phyloP scores from a whole-genome alignment of 2,329 filamentous ascomycete species.

The Dactylellina haptotyla region DNA sequence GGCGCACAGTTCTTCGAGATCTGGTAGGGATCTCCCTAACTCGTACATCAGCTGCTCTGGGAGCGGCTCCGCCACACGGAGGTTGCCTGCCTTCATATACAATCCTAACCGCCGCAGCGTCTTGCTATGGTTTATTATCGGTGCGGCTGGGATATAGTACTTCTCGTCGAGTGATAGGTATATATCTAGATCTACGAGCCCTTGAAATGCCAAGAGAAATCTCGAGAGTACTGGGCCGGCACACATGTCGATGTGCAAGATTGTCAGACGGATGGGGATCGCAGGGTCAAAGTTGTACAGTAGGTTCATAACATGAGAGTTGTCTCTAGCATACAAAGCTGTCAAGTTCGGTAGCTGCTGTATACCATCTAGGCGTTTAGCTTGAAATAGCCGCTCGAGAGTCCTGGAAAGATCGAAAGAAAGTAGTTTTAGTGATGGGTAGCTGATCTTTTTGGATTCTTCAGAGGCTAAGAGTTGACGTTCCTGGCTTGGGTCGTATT shows the following conservation, averaged over 20 bases:
- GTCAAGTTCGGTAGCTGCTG: constrained; percentile 29
- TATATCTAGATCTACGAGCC: constrained; percentile 23
- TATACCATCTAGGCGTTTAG: not conserved
- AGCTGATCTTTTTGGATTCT: not conserved
- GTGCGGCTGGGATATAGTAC: not conserved
- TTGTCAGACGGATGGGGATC: constrained; percentile 19
- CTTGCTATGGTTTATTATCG: constrained; percentile 23
- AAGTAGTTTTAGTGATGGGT: constrained; percentile 2
- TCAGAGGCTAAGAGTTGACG: too few relatives aligned
- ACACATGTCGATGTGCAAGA: constrained; percentile 8
- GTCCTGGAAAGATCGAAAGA: not conserved
- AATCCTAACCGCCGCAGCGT: constrained; percentile 13
- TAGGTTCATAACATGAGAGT: not conserved
- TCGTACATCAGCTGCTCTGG: not conserved
- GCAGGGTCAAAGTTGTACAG: not conserved
- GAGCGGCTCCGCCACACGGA: not conserved
- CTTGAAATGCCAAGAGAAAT: constrained; percentile 30
- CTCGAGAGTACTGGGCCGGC: not conserved
- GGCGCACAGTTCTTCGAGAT: constrained; percentile 29
- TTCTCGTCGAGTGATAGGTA: not conserved
- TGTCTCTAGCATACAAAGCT: not conserved
- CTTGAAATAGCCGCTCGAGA: not conserved
- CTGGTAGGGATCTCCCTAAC: not conserved
- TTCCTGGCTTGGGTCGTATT: too few relatives aligned
- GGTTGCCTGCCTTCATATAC: not conserved